Conservation (phyloP, 1,139 yeast species). For the Debaryomyces sp. region DNA sequence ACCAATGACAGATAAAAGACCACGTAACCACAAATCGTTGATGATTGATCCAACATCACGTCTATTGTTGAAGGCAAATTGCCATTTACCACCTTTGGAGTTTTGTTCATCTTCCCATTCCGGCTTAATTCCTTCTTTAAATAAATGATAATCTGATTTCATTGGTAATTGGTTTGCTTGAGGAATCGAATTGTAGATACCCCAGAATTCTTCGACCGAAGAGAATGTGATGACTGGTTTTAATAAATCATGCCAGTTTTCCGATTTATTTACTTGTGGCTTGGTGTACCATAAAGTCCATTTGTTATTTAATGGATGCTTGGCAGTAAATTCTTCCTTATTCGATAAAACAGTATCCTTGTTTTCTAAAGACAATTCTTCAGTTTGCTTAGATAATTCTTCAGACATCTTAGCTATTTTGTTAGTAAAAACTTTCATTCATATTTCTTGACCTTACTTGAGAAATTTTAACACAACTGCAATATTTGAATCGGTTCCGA, state of each 20-base stretch:
- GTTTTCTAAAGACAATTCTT: slow-evolving; percentile 53
- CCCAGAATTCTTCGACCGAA: slow-evolving; percentile 99
- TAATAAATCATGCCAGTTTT: slow-evolving; percentile 91
- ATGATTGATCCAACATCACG: slow-evolving; percentile 62
- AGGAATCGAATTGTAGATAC: slow-evolving; percentile 92
- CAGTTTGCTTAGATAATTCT: slow-evolving; percentile 57
- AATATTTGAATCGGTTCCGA: neutral
- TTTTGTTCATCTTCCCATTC: slow-evolving; percentile 97
- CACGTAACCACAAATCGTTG: slow-evolving; percentile 92
- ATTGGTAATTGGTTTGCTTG: slow-evolving; percentile 88
- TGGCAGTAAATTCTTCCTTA: slow-evolving; percentile 71
- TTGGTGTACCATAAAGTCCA: slow-evolving; percentile 99
- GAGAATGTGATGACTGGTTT: slow-evolving; percentile 92
- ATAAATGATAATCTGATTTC: slow-evolving; percentile 93
- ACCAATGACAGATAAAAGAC: slow-evolving; percentile 89
- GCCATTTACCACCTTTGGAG: slow-evolving; percentile 94
- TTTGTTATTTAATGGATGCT: slow-evolving; percentile 88
- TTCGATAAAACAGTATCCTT: slow-evolving; percentile 63
- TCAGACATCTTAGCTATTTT: slow-evolving; percentile 39
- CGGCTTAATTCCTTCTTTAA: slow-evolving; percentile 93
- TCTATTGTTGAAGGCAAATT: slow-evolving; percentile 67
- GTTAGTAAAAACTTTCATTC: slow-evolving; percentile 5
- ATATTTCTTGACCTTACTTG: slow-evolving; percentile 2
- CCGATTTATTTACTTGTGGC: slow-evolving; percentile 78
- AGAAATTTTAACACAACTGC: slow-evolving; percentile 16